A percentile compares a stretch with the other conserved stretches of the same genome.
Conservation (phyloP, 2,329 filamentous ascomycete genomes). For the Aspergillus pseudoglaucus region DNA sequence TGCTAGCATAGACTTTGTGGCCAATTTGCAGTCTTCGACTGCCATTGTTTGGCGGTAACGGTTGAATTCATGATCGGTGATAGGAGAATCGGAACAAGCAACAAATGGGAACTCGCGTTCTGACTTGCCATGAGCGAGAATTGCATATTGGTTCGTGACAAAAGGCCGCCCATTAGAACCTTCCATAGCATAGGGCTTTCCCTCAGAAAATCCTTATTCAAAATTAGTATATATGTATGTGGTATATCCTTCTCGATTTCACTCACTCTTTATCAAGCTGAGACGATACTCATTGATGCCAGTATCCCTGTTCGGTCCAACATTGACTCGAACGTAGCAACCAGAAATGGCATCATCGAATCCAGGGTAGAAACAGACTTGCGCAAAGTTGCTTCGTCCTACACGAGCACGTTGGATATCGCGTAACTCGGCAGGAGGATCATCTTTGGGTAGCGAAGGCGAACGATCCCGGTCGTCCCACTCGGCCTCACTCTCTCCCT, state of each 20-base stretch:
- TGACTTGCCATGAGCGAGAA: constrained; percentile 74
- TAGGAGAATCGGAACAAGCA: constrained; percentile 74
- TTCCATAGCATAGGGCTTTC: constrained; percentile 77
- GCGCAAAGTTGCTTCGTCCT: constrained; percentile 76
- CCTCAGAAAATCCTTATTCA: constrained; percentile 62
- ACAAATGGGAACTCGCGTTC: constrained; percentile 85
- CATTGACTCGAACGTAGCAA: constrained; percentile 77
- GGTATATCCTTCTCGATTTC: background rate
- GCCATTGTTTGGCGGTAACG: constrained; percentile 71
- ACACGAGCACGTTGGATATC: constrained; percentile 81
- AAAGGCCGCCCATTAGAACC: constrained; percentile 67
- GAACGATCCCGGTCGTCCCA: constrained; percentile 57
- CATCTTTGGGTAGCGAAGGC: constrained; percentile 53
- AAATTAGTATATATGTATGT: constrained; percentile 16
- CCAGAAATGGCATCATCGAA: constrained; percentile 77
- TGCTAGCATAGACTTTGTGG: constrained; percentile 63
- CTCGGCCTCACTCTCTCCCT: constrained; percentile 73
- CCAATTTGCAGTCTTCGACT: constrained; percentile 64
- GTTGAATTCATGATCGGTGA: constrained; percentile 80
- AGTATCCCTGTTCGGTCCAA: constrained; percentile 68
- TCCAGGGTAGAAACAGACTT: constrained; percentile 87
- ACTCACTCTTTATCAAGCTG: constrained; percentile 73
- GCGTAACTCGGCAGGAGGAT: constrained; percentile 64
- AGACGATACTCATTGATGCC: constrained; percentile 78
- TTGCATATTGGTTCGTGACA: constrained; percentile 77